A percentile compares a stretch with the other conserved stretches of the same genome.
Conservation (phyloP, 2,329 filamentous ascomycete genomes). For the Trichoderma sp. region DNA sequence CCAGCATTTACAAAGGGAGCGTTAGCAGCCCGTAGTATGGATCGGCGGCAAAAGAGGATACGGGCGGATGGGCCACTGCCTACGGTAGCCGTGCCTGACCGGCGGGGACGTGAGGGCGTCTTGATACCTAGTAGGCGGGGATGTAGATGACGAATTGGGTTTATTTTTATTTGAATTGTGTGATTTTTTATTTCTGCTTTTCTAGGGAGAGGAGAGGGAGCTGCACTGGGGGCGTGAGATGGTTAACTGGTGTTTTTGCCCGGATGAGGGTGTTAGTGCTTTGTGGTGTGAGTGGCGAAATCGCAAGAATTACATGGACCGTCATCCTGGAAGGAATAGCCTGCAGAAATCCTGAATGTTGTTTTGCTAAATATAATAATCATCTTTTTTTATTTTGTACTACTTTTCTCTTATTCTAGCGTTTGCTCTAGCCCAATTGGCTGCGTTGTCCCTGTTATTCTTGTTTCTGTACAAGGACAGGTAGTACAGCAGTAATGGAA, state of each 20-base stretch:
- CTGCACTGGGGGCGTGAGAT: neutral
- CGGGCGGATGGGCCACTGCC: neutral
- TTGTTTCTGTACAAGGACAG: no score
- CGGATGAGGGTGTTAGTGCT: neutral
- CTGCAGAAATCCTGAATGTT: neutral
- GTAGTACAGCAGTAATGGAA: no score
- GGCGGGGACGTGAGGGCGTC: neutral
- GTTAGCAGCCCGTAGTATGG: neutral
- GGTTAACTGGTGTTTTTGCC: no score
- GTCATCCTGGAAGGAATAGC: neutral
- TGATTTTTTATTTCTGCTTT: neutral
- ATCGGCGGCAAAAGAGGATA: neutral
- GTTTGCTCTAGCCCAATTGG: neutral
- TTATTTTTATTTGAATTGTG: neutral
- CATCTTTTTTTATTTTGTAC: neutral
- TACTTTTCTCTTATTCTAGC: neutral
- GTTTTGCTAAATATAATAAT: neutral
- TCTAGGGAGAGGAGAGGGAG: neutral
- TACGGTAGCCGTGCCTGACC: slow-evolving; percentile 24
- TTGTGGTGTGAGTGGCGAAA: neutral
- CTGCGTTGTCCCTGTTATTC: neutral
- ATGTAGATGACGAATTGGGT: neutral
- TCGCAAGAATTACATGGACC: neutral
- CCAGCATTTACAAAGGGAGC: neutral
- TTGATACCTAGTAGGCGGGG: neutral